Conservation (phyloP, 108 stramenopile genomes). For the Nitzschia inconspicua region DNA sequence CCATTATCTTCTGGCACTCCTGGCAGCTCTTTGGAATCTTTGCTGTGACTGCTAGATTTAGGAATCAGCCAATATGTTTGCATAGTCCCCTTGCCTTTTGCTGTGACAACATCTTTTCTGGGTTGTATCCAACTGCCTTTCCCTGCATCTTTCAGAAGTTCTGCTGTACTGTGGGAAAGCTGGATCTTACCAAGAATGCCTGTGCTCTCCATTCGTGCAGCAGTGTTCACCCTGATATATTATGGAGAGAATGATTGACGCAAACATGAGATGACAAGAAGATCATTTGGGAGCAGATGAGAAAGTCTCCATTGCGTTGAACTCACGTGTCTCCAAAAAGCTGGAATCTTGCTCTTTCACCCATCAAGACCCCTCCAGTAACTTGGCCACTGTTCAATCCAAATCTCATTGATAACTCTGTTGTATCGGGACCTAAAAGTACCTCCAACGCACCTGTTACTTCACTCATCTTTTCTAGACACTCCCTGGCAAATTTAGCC, state of each 20-base stretch:
- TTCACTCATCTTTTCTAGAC: background rate
- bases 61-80: too few relatives aligned
- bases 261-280: too few relatives aligned
- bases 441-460: slow-evolving; percentile 3
- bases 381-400: slow-evolving; percentile 55
- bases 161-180: slow-evolving; percentile 16
- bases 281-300: too few relatives aligned
- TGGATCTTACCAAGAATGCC: slow-evolving; percentile 16
- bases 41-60: too few relatives aligned
- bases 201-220: slow-evolving; percentile 22
- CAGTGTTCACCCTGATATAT: background rate
- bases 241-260: too few relatives aligned
- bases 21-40: too few relatives aligned
- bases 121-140: slow-evolving; percentile 17
- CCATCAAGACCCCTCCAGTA: slow-evolving; percentile 54
- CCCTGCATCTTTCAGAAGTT: slow-evolving; percentile 11
- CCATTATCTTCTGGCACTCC: too few relatives aligned
- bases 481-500: slow-evolving; percentile 17
- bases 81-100: slow-evolving; percentile 29
- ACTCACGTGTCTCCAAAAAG: slow-evolving; percentile 65
- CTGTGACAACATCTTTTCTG: slow-evolving; percentile 14
- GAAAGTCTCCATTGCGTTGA: too few relatives aligned
- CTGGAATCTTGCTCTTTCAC: slow-evolving; percentile 49
- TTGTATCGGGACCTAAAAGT: slow-evolving; percentile 41
- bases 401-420: slow-evolving; percentile 43